Percentiles rank a stretch among this genome's conserved stretches.
Conservation (phyloP, 2,329 filamentous ascomycete species). For the Talaromyces sp. region DNA sequence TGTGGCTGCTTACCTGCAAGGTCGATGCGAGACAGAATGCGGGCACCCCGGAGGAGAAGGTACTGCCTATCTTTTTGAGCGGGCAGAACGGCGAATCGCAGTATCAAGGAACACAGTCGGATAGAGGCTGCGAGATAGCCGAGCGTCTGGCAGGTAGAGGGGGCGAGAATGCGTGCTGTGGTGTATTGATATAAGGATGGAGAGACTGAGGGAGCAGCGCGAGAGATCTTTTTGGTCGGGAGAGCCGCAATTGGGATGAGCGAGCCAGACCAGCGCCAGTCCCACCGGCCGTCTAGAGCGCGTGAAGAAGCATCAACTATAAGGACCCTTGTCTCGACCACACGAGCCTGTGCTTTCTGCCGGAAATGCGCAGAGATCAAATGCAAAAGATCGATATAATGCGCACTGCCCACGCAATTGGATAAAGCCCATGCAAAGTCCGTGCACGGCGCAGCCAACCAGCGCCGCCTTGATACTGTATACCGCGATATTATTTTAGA, state of each 20-base stretch:
- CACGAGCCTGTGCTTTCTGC: neutral
- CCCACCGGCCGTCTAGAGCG: neutral
- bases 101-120: neutral
- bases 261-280: neutral
- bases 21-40: neutral
- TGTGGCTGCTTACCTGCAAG: neutral
- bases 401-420: neutral
- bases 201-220: neutral
- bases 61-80: neutral
- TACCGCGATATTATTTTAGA: neutral
- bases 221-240: neutral
- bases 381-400: neutral
- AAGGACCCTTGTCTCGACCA: neutral
- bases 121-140: neutral
- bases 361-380: neutral
- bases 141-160: neutral
- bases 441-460: neutral
- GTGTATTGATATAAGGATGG: neutral
- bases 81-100: neutral
- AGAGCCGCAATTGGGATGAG: neutral
- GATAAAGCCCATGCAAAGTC: neutral
- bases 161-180: neutral
- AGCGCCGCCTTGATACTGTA: neutral
- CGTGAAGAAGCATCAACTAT: neutral
- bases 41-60: neutral